Conservation (phyloP, 192 early-diverging fungal species). For the Podila horticola region DNA sequence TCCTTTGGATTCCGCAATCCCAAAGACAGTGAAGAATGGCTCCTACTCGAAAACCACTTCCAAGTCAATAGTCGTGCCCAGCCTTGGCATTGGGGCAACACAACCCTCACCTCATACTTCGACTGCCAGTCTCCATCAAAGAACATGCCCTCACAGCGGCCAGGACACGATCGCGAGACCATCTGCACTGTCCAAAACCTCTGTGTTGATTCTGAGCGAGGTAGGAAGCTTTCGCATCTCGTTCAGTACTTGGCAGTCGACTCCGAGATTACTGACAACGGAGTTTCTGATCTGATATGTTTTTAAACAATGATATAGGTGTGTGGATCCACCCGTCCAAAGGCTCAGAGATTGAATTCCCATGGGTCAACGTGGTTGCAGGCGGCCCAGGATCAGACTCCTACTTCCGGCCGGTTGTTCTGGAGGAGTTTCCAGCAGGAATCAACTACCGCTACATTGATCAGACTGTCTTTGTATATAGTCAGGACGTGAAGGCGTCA, state of each 20-base stretch:
- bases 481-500: constrained; percentile 7
- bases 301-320: constrained; percentile 4
- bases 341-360: constrained; percentile 15
- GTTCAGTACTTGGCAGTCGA: neutral
- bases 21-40: constrained; percentile 36
- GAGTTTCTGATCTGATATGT: too few relatives aligned
- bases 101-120: constrained; percentile 15
- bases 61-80: neutral
- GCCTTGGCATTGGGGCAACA: constrained; percentile 26
- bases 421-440: constrained; percentile 26
- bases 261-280: too few relatives aligned
- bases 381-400: constrained; percentile 40
- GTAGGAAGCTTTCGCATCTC: neutral
- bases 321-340: constrained; percentile 27
- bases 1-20: constrained; percentile 10
- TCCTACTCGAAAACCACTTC: constrained; percentile 15
- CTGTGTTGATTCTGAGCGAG: constrained; percentile 43
- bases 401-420: constrained; percentile 26
- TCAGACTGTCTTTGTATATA: constrained; percentile 42
- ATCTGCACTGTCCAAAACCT: constrained; percentile 41
- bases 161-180: constrained; percentile 27
- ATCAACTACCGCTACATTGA: constrained; percentile 31
- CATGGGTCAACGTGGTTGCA: constrained; percentile 32
- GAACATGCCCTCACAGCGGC: neutral
- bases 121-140: constrained; percentile 14